A percentile compares a stretch with the other conserved stretches of the same genome.
phyloP scores from a whole-genome alignment of 768 basidiomycete genomes.

The Auricularia cornea region DNA sequence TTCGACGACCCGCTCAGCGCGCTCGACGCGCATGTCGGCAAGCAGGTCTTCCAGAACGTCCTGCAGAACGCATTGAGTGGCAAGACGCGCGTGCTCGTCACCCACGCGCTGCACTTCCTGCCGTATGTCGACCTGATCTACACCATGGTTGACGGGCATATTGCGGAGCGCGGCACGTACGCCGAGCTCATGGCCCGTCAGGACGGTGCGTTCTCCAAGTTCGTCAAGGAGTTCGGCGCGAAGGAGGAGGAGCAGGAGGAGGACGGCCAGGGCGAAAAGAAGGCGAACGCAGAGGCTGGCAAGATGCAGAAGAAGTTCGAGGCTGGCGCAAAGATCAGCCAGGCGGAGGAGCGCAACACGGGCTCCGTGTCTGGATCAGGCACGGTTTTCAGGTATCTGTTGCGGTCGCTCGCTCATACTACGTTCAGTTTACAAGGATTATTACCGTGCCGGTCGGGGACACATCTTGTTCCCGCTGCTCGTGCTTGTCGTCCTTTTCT shows the following conservation, averaged over 20 bases:
- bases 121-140: conserved; percentile 82
- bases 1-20: conserved; percentile 90
- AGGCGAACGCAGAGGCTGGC: conserved; percentile 26
- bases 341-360: conserved; percentile 72
- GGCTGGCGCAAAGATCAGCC: conserved; percentile 58
- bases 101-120: conserved; percentile 86
- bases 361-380: conserved; percentile 50
- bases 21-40: conserved; percentile 88
- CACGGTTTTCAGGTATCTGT: conserved; percentile 26
- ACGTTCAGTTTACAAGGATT: conserved; percentile 36
- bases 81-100: conserved; percentile 84
- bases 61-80: conserved; percentile 51
- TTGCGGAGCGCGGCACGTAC: conserved; percentile 78
- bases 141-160: conserved; percentile 64
- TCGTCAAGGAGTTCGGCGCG: conserved; percentile 72
- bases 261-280: conserved; percentile 27
- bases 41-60: conserved; percentile 78
- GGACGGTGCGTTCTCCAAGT: conserved; percentile 60
- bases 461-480: conserved; percentile 55
- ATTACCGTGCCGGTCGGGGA: conserved; percentile 65
- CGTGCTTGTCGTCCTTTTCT: conserved; percentile 47
- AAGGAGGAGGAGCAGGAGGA: conserved; percentile 48
- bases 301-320: conserved; percentile 31
- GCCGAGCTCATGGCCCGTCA: conserved; percentile 49
- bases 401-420: not conserved